phyloP scores from a whole-genome alignment of 2,329 filamentous ascomycete genomes.

The Alternaria sp. region DNA sequence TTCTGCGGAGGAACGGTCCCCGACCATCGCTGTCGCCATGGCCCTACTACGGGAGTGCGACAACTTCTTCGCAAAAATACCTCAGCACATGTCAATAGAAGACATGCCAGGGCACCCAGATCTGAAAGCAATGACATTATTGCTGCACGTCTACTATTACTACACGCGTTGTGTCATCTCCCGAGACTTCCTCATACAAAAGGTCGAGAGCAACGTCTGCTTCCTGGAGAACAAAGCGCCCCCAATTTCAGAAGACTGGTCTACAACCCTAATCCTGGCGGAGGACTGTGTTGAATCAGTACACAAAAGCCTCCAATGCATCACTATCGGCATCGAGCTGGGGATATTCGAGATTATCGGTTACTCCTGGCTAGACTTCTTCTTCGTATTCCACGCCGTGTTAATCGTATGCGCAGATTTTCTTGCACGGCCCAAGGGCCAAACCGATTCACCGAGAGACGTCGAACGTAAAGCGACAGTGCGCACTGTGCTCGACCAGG shows the following conservation, averaged over 20 bases:
- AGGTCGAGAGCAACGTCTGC: conserved; percentile 27
- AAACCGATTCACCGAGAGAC: conserved; percentile 26
- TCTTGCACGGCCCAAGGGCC: conserved; percentile 28
- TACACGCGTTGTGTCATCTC: conserved; percentile 34
- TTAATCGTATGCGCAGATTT: conserved; percentile 37
- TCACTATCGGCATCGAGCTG: conserved; percentile 21
- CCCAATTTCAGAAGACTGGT: conserved; percentile 17
- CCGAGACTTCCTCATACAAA: conserved; percentile 32
- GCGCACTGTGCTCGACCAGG: conserved; percentile 21
- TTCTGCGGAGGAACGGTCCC: conserved; percentile 25
- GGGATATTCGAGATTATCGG: conserved; percentile 26
- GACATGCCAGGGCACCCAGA: conserved; percentile 12
- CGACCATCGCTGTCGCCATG: conserved; percentile 25
- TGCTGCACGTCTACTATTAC: conserved; percentile 31
- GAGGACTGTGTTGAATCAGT: conserved; percentile 38
- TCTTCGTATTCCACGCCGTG: conserved; percentile 34
- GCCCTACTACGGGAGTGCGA: conserved; percentile 30
- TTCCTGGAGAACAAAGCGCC: conserved; percentile 16
- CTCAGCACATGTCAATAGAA: conserved; percentile 16
- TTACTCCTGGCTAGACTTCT: conserved; percentile 30
- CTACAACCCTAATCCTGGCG: conserved; percentile 20
- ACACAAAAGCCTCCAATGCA: conserved; percentile 27
- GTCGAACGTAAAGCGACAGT: conserved; percentile 29
- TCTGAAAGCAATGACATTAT: conserved; percentile 20
- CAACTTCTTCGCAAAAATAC: conserved; percentile 19